phyloP scores from a whole-genome alignment of 2,329 filamentous ascomycete genomes.

The Hypoxylon sp. region DNA sequence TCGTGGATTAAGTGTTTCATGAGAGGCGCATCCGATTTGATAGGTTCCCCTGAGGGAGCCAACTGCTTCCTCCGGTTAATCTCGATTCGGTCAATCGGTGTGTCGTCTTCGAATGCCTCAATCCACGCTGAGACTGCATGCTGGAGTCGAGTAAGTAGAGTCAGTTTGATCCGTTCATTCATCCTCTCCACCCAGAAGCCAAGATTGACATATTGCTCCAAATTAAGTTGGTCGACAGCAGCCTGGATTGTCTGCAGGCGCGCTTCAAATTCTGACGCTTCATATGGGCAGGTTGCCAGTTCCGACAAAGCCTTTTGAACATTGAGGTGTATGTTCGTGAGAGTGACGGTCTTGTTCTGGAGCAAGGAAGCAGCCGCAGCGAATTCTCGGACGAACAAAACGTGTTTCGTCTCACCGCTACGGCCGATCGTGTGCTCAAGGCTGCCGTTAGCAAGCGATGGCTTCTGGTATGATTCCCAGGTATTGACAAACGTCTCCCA shows the following conservation, averaged over 20 bases:
- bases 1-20: slow-evolving; percentile 86
- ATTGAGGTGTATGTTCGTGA: slow-evolving; percentile 83
- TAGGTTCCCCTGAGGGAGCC: slow-evolving; percentile 58
- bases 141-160: slow-evolving; percentile 84
- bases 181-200: slow-evolving; percentile 88
- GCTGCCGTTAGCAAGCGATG: slow-evolving; percentile 68
- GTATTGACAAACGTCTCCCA: slow-evolving; percentile 99
- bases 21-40: slow-evolving; percentile 67
- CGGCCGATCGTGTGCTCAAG: slow-evolving; percentile 66
- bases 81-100: slow-evolving; percentile 56
- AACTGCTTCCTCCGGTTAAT: slow-evolving; percentile 66
- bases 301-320: slow-evolving; percentile 85
- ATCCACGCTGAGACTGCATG: slow-evolving; percentile 91
- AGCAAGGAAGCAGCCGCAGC: slow-evolving; percentile 87
- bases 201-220: slow-evolving; percentile 96
- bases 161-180: slow-evolving; percentile 86
- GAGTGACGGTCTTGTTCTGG: slow-evolving; percentile 85
- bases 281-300: slow-evolving; percentile 86
- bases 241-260: slow-evolving; percentile 89
- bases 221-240: slow-evolving; percentile 93
- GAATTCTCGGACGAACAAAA: slow-evolving; percentile 96
- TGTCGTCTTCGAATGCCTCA: slow-evolving; percentile 78
- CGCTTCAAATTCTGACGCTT: slow-evolving; percentile 80
- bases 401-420: slow-evolving; percentile 87
- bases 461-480: slow-evolving; percentile 86